phyloP scores from a whole-genome alignment of 176 grass and related monocot genomes.

The Coix lacrymajobi region DNA sequence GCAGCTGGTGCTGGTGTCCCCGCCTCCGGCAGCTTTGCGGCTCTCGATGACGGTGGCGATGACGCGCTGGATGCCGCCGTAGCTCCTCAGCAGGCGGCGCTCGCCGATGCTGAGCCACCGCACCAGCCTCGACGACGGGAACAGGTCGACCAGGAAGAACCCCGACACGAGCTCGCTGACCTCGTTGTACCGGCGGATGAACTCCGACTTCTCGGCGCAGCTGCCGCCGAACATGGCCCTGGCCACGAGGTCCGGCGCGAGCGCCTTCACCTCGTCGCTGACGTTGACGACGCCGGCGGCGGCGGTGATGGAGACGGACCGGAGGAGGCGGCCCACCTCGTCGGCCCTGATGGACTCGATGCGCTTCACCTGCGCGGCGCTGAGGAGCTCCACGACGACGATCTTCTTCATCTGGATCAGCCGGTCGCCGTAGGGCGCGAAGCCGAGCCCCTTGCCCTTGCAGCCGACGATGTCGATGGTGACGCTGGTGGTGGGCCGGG shows the following conservation, averaged over 20 bases:
- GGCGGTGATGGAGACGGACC: not conserved
- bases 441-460: not conserved
- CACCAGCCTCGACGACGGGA: conserved; percentile 20
- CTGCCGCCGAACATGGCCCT: conserved; percentile 2
- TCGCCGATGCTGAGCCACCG: not conserved
- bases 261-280: not conserved
- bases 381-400: not conserved
- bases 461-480: not conserved
- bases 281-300: not conserved
- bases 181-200: not conserved
- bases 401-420: not conserved
- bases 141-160: not conserved
- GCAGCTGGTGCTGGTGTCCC: no score
- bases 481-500: not conserved
- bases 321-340: not conserved
- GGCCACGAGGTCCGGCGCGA: not conserved
- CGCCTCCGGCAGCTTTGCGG: not conserved
- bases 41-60: not conserved
- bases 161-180: not conserved
- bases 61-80: not conserved
- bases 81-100: not conserved
- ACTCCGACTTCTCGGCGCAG: not conserved
- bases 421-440: not conserved
- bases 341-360: not conserved
- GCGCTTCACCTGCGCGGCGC: conserved; percentile 5